phyloP scores from a whole-genome alignment of 352 stramenopile genomes.

The Pythium brachiatum region DNA sequence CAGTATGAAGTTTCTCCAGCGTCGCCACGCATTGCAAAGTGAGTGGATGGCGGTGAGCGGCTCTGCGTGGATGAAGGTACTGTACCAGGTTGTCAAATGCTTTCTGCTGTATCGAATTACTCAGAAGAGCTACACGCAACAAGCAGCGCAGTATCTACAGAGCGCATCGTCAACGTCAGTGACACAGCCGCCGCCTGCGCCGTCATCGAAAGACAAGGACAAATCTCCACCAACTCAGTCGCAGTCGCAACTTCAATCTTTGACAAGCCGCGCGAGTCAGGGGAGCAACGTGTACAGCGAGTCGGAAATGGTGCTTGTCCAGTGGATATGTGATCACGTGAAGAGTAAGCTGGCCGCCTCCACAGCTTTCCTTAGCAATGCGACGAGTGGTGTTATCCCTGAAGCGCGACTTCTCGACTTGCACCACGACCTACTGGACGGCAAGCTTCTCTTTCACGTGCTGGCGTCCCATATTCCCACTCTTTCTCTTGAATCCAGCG shows the following conservation, averaged over 20 bases:
- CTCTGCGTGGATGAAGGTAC: slow-evolving; percentile 80
- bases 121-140: slow-evolving; percentile 63
- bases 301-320: slow-evolving; percentile 87
- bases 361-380: slow-evolving; percentile 4
- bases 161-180: not conserved
- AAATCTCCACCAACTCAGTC: slow-evolving; percentile 3
- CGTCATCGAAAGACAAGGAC: slow-evolving; percentile 20
- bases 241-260: not conserved
- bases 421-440: slow-evolving; percentile 58
- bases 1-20: slow-evolving; percentile 51
- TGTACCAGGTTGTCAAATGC: slow-evolving; percentile 91
- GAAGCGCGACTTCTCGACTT: slow-evolving; percentile 57
- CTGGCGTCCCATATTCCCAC: slow-evolving; percentile 87
- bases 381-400: slow-evolving; percentile 3
- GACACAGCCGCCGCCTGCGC: slow-evolving; percentile 7
- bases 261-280: slow-evolving; percentile 30
- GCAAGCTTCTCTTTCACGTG: slow-evolving; percentile 81
- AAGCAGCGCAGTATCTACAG: not conserved
- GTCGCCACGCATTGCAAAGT: slow-evolving; percentile 46
- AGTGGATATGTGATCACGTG: slow-evolving; percentile 88
- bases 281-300: slow-evolving; percentile 92
- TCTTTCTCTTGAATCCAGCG: slow-evolving; percentile 52
- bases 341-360: slow-evolving; percentile 15
- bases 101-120: slow-evolving; percentile 91
- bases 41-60: slow-evolving; percentile 54